Conservation (phyloP, 148 eudicot species). For the Rhododendron ovatum region DNA sequence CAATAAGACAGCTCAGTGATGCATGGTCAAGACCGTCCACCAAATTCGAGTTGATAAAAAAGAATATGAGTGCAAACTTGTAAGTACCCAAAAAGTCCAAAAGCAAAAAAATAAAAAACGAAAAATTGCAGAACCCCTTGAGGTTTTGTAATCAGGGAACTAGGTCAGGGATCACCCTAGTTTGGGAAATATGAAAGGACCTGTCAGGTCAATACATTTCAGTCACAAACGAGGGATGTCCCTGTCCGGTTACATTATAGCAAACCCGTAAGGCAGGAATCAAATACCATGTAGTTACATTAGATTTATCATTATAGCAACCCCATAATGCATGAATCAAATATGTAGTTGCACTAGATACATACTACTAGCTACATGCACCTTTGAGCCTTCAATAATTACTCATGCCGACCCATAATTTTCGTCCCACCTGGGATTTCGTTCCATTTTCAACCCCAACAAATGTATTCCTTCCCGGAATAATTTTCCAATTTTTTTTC, state of each 20-base stretch:
- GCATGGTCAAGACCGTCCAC: not conserved
- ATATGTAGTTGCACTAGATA: not conserved
- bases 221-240: not conserved
- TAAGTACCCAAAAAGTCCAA: not conserved
- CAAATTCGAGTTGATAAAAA: not conserved
- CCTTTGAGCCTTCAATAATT: not conserved
- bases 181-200: not conserved
- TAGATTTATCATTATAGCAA: not conserved
- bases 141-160: not conserved
- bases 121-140: no score
- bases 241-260: not conserved
- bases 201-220: not conserved
- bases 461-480: not conserved
- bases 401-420: not conserved
- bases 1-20: not conserved
- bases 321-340: not conserved
- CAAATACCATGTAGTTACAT: not conserved
- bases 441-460: not conserved
- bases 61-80: not conserved
- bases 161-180: not conserved
- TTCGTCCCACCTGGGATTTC: not conserved
- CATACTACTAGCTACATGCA: not conserved
- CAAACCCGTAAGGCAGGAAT: not conserved
- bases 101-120: not conserved
- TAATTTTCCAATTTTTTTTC: no score